phyloP scores from a whole-genome alignment of 352 stramenopile species.

The Phytophthora parvispora region DNA sequence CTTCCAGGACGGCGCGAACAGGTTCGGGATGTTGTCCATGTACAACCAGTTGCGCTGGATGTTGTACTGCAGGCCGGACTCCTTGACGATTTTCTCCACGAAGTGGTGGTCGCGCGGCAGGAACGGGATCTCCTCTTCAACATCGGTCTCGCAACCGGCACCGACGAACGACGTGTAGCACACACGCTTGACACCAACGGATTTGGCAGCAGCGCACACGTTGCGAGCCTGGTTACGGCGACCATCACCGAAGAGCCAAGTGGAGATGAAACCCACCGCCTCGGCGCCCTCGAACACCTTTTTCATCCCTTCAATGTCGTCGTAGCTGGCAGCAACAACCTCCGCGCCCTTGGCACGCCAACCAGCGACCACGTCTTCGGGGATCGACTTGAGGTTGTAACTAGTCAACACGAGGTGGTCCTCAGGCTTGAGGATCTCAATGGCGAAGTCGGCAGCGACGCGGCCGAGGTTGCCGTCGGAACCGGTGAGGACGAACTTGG shows the following conservation, averaged over 20 bases:
- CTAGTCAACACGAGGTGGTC: constrained; percentile 38
- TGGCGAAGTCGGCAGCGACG: constrained; percentile 30
- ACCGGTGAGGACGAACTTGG: constrained; percentile 41
- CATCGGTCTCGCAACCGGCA: constrained; percentile 1
- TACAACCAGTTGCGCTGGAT: constrained; percentile 51
- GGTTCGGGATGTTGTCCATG: constrained; percentile 39
- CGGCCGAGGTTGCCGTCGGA: constrained; percentile 36
- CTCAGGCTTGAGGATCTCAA: constrained; percentile 26
- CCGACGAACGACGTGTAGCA: constrained; percentile 23
- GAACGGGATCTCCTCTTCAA: constrained; percentile 24
- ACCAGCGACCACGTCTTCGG: constrained; percentile 17
- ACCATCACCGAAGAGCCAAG: constrained; percentile 15
- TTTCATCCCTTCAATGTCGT: constrained; percentile 14
- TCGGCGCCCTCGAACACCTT: constrained; percentile 15
- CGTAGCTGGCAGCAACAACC: constrained; percentile 16
- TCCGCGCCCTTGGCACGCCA: constrained; percentile 14
- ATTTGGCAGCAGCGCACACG: constrained; percentile 3
- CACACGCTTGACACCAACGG: constrained; percentile 11
- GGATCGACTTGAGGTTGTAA: constrained; percentile 31
- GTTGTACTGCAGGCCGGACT: constrained; percentile 14
- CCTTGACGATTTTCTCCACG: constrained; percentile 17
- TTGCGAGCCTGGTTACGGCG: constrained; percentile 16
- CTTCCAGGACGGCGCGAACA: constrained; percentile 43
- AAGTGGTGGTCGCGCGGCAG: constrained; percentile 24
- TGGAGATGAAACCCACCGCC: constrained; percentile 16